Conservation (phyloP, 2,329 filamentous ascomycete genomes). For the Verticillium tricorpus region DNA sequence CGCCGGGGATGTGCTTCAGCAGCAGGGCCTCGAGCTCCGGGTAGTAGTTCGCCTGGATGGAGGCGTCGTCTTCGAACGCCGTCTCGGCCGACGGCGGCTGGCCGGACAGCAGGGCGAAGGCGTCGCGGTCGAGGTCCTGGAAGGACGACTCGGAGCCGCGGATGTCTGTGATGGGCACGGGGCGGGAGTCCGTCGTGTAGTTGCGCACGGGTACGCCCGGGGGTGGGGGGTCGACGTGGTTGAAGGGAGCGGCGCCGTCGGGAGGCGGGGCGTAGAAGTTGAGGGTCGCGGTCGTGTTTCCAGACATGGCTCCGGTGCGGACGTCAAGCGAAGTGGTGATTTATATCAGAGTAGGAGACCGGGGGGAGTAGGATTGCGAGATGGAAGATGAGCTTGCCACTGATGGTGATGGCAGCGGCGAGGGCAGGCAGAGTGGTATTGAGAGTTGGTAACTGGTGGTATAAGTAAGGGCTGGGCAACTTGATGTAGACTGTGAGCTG, state of each 20-base stretch:
- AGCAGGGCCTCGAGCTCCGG: constrained; percentile 75
- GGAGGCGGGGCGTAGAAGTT: constrained; percentile 61
- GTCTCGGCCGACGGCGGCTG: constrained; percentile 52
- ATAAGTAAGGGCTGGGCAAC: neutral
- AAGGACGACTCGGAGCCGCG: constrained; percentile 65
- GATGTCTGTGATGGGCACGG: constrained; percentile 65
- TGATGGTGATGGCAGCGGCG: no score
- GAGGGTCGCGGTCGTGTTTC: constrained; percentile 57
- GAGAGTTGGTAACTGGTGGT: no score
- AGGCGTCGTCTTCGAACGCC: constrained; percentile 64
- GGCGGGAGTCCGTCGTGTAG: constrained; percentile 44
- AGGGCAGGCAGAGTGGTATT: no score
- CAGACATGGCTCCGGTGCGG: constrained; percentile 21
- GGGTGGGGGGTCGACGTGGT: constrained; percentile 62
- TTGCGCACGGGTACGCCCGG: constrained; percentile 61
- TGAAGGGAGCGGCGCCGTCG: constrained; percentile 57
- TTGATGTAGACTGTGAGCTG: neutral
- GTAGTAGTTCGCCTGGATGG: constrained; percentile 73
- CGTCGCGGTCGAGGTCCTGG: constrained; percentile 63
- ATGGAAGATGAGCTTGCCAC: no score
- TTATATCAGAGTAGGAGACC: no score
- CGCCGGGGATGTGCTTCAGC: constrained; percentile 61
- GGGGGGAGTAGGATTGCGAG: no score
- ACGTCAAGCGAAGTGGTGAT: neutral
- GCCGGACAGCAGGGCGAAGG: constrained; percentile 62